Base-by-base conservation (phyloP, 2,329 filamentous ascomycete species). In the Fusarium caatingaense region DNA sequence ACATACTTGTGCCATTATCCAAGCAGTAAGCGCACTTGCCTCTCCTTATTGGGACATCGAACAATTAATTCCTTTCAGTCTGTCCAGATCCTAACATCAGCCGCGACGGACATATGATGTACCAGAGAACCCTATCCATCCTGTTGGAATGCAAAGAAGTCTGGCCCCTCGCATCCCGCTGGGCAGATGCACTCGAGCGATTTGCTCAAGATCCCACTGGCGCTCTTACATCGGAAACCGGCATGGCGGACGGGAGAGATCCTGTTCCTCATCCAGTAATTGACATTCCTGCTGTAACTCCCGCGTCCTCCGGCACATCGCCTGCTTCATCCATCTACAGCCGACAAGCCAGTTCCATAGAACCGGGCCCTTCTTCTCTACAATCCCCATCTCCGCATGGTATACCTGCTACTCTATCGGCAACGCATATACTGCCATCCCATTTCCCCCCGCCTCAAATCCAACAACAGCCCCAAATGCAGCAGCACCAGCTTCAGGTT, bases 1-100 rank as follows among this genome's bases (percentile, higher is more conserved):
- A 82, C 82, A 6, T 87, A 87, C 56, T 75, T 86, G 3, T 85
- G 81, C 74, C 86, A 84, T 72, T 86, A 86, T 60, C 84, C 85
- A 10, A 77, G 80, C 21, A 77, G 85, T 87, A 76, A 71, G 84
- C 28, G 21, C 10, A 9, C 30, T 27, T 42, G 15, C 6, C 21
- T 23, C 28, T 41, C 18, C 18, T 37, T 13, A 27, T 16, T 20
- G 16, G 10, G 34, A 16, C 13, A 9, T 40, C 5, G 28, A 40
- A n/a, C 71, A 16, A 16, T 74, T 67, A 20, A 71, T 30, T 13
- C 13, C 46, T 7, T n/a, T 53, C 66, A 85, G 83, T 84, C 46
- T 84, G 82, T 56, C 80, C 80, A 9, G 83, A 85, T 44, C 73
- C 74, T 6, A 56, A 49, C 6, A 80, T 85, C 32, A 76, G 79